Conservation (phyloP, 371 early-diverging fungal genomes). For the Mucor velutinosus region DNA sequence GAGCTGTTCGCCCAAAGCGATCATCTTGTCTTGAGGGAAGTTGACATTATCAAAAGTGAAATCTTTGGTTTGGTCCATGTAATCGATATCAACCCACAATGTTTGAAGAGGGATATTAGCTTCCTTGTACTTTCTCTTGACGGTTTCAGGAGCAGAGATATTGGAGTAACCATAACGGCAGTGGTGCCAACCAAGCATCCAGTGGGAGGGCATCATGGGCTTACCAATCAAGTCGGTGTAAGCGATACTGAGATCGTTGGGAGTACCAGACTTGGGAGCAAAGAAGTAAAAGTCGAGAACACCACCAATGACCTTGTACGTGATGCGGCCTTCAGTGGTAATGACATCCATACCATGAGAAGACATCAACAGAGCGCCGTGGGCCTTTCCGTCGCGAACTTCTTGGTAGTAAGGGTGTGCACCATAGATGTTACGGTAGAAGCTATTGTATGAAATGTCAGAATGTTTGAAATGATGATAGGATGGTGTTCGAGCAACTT, state of each 20-base stretch:
- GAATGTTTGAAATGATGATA: too few relatives aligned
- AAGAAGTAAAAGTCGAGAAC: slow-evolving; percentile 68
- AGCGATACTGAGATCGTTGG: slow-evolving; percentile 62
- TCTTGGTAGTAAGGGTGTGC: slow-evolving; percentile 75
- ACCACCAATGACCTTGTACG: slow-evolving; percentile 73
- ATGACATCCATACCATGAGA: slow-evolving; percentile 81
- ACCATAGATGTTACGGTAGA: slow-evolving; percentile 69
- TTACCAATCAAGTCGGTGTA: slow-evolving; percentile 74
- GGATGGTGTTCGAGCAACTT: too few relatives aligned
- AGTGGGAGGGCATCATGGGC: slow-evolving; percentile 62
- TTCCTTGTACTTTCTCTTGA: slow-evolving; percentile 54
- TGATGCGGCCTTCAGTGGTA: slow-evolving; percentile 50
- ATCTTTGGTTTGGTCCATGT: slow-evolving; percentile 35
- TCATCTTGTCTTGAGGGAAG: slow-evolving; percentile 43
- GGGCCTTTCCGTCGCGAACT: slow-evolving; percentile 61
- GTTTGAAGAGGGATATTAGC: slow-evolving; percentile 58
- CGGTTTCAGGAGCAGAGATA: slow-evolving; percentile 55
- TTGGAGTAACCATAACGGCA: slow-evolving; percentile 74
- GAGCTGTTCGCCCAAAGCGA: slow-evolving; percentile 10
- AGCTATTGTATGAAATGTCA: too few relatives aligned
- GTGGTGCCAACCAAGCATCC: slow-evolving; percentile 74
- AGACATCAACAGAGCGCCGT: slow-evolving; percentile 61
- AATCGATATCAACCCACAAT: slow-evolving; percentile 22
- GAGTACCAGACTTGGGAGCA: slow-evolving; percentile 46
- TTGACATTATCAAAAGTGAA: slow-evolving; percentile 54